Evolutionary conservation across 1,284 basidiomycete species (phyloP).

Genomic region (Lignosus rhinocerotis): DNA sequence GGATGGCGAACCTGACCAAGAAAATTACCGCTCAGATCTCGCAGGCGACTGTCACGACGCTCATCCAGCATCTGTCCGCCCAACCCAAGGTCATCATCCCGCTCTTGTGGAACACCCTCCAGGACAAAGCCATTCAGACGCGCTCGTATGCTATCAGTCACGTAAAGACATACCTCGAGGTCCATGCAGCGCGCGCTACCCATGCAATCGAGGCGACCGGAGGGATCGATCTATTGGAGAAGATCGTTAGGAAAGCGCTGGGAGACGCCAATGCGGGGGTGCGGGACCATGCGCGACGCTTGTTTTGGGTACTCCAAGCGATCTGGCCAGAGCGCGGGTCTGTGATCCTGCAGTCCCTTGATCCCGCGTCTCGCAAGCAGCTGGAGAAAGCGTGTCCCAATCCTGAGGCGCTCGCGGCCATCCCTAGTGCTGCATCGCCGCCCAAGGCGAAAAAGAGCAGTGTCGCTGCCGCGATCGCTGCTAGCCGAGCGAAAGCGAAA

Average conservation of each 20-base stretch:
- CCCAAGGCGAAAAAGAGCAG: conserved; percentile 69
- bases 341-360: conserved; percentile 68
- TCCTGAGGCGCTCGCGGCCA: conserved; percentile 41
- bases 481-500: conserved; percentile 80
- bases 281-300: conserved; percentile 68
- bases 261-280: conserved; percentile 82
- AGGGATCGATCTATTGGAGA: conserved; percentile 71
- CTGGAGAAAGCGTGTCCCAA: conserved; percentile 83
- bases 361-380: conserved; percentile 75
- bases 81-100: conserved; percentile 73
- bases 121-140: conserved; percentile 85
- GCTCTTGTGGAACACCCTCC: conserved; percentile 71
- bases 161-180: conserved; percentile 71
- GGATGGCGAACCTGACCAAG: conserved; percentile 94
- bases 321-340: conserved; percentile 75
- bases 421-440: conserved; percentile 47
- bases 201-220: conserved; percentile 65
- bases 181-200: conserved; percentile 66
- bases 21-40: conserved; percentile 89
- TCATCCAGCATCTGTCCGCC: conserved; percentile 73
- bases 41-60: conserved; percentile 68
- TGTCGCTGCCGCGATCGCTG: conserved; percentile 79
- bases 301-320: conserved; percentile 82
- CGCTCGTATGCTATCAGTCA: conserved; percentile 72
- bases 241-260: conserved; percentile 70